Evolutionary conservation across 352 stramenopile species (phyloP), one percentile per base, ranked within the genome.

Genomic region (Phytophthora megakarya): DNA sequence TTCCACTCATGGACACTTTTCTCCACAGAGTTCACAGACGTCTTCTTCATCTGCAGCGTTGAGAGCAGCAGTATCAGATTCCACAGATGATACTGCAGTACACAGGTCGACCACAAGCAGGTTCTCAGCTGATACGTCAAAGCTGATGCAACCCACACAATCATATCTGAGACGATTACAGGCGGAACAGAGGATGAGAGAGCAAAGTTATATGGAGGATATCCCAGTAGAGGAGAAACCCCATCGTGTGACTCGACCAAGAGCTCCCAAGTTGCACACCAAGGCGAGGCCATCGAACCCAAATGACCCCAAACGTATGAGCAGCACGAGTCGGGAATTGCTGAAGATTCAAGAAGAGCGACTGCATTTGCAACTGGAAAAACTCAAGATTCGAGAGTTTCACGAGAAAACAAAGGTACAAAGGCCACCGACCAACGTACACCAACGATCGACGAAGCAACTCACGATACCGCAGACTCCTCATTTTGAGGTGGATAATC

Each of bases 271-370:
- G 25, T 43, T 93, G 21, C 80, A 77, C 23, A 73, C 73, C 3
- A 77, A 72, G 30, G 53, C 68, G 11, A 54, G 70, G 6, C 63
- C 71, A 16, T 47, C 52, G 1, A 62, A 86, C 15, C 64, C 75
- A 16, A 86, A 71, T 12, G 81, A 89, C 15, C 57, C 68, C 12
- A 80, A 75, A 10, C 60, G 77, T 10, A 78, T 93, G 71, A 93
- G 85, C 66, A 91, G 82, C 32, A 93, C 85, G 8, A 91, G 80
- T 54, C 81, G 81, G 3, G 85, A 93, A 49, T 37, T 93, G 51
- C 76, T 90, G 19, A 80, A 88, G 52, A 92, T 93, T 50, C 82
- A 89, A 52, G 82, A 90, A 28, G 85, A 93, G 46, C 72, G 83
- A 53, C 69, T 84, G 49, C 74, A 75, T 12, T 25, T 91, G 12